A percentile compares a stretch with the other conserved stretches of the same genome.
phyloP scores from a whole-genome alignment of 1,284 basidiomycete species.

The Cutaneotrichosporon dermatis region DNA sequence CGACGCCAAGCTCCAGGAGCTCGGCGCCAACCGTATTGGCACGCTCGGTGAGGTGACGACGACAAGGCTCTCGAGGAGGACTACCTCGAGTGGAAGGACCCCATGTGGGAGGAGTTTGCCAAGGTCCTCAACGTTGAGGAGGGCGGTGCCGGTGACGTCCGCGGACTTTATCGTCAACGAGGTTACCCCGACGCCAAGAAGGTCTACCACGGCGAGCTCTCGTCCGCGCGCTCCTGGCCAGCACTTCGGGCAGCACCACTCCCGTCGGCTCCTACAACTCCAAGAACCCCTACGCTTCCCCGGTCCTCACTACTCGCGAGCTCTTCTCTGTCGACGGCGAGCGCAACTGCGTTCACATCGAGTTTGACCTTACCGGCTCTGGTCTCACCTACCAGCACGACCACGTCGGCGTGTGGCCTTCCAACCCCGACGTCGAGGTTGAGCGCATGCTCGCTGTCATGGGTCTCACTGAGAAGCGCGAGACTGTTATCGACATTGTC shows the following conservation, averaged over 20 bases:
- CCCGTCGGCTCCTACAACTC: conserved; percentile 61
- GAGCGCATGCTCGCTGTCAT: conserved; percentile 81
- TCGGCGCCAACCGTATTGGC: conserved; percentile 83
- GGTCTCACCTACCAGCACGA: conserved; percentile 99
- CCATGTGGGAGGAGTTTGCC: conserved; percentile 88
- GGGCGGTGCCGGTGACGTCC: conserved; percentile 84
- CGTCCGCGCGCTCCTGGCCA: conserved; percentile 70
- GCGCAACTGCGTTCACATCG: conserved; percentile 91
- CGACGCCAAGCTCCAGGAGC: conserved; percentile 67
- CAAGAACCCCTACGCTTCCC: conserved; percentile 93
- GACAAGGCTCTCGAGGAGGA: conserved; percentile 99
- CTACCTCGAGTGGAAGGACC: conserved; percentile 99
- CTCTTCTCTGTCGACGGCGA: conserved; percentile 72
- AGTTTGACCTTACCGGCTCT: conserved; percentile 89
- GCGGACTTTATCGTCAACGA: conserved; percentile 91
- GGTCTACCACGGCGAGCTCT: conserved; percentile 87
- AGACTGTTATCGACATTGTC: conserved; percentile 82
- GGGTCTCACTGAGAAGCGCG: conserved; percentile 67
- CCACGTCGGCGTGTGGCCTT: conserved; percentile 95
- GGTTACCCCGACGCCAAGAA: conserved; percentile 71
- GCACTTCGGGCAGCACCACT: conserved; percentile 51
- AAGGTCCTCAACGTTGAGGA: conserved; percentile 82
- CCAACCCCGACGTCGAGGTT: conserved; percentile 87
- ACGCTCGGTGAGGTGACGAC: conserved; percentile 91
- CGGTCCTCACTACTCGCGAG: conserved; percentile 71